Evolutionary conservation across 495 filamentous ascomycete species (phyloP).

Genomic region (Entonaema liquescens): DNA sequence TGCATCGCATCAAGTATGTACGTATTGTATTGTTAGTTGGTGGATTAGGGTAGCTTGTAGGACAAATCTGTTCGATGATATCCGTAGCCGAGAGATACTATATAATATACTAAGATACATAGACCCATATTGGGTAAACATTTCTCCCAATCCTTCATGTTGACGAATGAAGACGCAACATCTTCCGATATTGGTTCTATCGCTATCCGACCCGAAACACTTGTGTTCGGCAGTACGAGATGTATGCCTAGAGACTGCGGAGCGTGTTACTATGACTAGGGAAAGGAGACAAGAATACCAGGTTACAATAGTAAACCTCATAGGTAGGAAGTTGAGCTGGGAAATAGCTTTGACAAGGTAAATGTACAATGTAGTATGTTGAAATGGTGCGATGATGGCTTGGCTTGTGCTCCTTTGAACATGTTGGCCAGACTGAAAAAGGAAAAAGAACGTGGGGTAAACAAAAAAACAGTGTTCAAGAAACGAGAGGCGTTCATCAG

Average conservation of each 20-base stretch:
- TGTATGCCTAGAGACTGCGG: not conserved
- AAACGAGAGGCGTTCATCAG: constrained; percentile 19
- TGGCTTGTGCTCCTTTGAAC: constrained; percentile 15
- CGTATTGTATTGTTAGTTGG: not conserved
- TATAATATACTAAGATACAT: constrained; percentile 19
- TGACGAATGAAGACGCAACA: constrained; percentile 14
- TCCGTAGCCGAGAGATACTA: constrained; percentile 20
- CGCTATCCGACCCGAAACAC: constrained; percentile 19
- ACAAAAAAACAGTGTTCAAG: constrained; percentile 10
- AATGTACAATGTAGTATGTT: constrained; percentile 11
- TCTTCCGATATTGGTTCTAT: constrained; percentile 21
- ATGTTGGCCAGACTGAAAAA: constrained; percentile 8
- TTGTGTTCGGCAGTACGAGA: not conserved
- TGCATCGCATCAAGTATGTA: constrained; percentile 14
- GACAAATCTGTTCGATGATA: constrained; percentile 8
- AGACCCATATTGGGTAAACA: too few species aligned
- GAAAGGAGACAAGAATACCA: not conserved
- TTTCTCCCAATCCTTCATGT: not conserved
- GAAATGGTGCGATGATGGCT: constrained; percentile 21
- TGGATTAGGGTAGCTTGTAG: constrained; percentile 4
- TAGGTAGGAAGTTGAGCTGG: not conserved
- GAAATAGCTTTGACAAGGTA: constrained; percentile 1
- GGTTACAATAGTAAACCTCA: constrained; percentile 10
- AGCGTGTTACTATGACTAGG: not conserved
- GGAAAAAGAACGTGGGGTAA: constrained; percentile 20